Percentiles rank a stretch among this genome's conserved stretches.
Conservation (phyloP, 2,329 filamentous ascomycete genomes). For the Botrytis deweyae region DNA sequence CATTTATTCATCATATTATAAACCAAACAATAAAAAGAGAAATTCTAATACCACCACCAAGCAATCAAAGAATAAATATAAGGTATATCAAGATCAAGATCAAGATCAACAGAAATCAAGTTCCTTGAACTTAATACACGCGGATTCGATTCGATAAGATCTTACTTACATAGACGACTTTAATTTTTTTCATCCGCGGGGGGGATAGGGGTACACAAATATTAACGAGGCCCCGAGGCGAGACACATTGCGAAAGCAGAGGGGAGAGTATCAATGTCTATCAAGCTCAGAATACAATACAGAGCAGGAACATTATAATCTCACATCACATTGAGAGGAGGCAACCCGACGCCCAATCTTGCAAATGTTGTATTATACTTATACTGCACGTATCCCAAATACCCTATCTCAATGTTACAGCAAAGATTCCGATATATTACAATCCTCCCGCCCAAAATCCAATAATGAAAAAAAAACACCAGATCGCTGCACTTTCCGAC, state of each 20-base stretch:
- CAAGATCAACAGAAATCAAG: not conserved
- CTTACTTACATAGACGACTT: not conserved
- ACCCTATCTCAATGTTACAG: not conserved
- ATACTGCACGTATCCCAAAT: not conserved
- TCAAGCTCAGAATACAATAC: not conserved
- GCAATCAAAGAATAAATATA: too few species aligned
- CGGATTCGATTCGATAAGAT: too few species aligned
- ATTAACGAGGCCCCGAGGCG: not conserved
- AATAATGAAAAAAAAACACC: not conserved
- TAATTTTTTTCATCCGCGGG: not conserved
- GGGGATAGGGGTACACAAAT: not conserved
- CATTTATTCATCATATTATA: too few species aligned
- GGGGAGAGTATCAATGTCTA: not conserved
- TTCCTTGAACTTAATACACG: not conserved
- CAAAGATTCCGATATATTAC: not conserved
- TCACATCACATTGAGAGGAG: not conserved
- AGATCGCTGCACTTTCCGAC: not conserved
- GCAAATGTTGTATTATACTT: not conserved
- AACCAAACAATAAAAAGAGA: too few species aligned
- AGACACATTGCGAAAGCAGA: not conserved
- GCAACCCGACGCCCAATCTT: not conserved
- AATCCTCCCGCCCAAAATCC: not conserved
- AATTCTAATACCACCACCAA: too few species aligned
- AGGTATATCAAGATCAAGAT: too few species aligned
- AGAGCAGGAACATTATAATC: not conserved